Conservation (phyloP, 306 rosid species). For the Vigna hirtella region DNA sequence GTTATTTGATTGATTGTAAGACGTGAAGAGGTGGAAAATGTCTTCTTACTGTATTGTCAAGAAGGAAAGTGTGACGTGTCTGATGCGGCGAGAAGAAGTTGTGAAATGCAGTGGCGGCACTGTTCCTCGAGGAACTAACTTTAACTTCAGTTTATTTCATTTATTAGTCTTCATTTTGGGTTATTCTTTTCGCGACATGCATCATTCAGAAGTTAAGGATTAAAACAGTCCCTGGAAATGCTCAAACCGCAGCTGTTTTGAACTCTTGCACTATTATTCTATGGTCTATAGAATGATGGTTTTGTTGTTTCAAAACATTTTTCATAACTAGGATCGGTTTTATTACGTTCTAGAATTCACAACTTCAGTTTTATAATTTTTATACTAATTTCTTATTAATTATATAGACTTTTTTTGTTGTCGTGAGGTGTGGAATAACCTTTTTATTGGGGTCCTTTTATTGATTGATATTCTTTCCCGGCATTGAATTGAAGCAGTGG, state of each 20-base stretch:
- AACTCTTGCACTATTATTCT: constrained; percentile 3
- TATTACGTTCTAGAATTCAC: neutral
- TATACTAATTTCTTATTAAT: neutral
- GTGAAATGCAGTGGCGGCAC: constrained; percentile 18
- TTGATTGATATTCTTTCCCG: neutral
- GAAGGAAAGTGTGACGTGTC: constrained; percentile 46
- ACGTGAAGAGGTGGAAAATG: constrained; percentile 38
- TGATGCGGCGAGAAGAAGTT: constrained; percentile 66
- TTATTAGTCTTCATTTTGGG: neutral
- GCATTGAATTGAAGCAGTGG: constrained; percentile 40
- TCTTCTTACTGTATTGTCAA: neutral
- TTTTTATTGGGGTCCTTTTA: neutral
- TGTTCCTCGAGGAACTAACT: constrained; percentile 1
- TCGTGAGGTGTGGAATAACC: neutral
- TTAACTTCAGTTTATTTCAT: neutral
- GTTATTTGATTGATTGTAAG: neutral
- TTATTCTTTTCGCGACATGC: neutral
- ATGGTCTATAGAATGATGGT: neutral
- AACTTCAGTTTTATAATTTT: neutral
- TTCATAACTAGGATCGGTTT: neutral
- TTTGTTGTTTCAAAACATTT: neutral
- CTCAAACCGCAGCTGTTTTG: neutral
- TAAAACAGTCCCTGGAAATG: constrained; percentile 17
- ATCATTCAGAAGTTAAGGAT: neutral
- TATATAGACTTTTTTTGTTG: neutral